A percentile compares a stretch with the other conserved stretches of the same genome.
phyloP scores from a whole-genome alignment of 345 rosid species.

The Populus pruinosa region DNA sequence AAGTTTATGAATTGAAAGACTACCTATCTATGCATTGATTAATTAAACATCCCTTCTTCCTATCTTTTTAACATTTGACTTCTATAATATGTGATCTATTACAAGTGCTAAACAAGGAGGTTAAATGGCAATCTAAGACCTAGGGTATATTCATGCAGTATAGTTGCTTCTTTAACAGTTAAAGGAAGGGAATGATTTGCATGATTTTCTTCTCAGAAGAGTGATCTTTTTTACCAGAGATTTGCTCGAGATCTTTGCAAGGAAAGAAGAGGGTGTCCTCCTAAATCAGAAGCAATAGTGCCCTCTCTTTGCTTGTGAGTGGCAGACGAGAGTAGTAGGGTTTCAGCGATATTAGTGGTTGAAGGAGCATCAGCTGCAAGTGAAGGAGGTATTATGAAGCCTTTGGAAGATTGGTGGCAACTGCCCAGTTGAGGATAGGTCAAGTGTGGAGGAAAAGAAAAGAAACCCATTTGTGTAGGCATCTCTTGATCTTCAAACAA shows the following conservation, averaged over 20 bases:
- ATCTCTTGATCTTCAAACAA: conserved; percentile 57
- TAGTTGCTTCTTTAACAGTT: conserved; percentile 2
- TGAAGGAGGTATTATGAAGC: conserved; percentile 24
- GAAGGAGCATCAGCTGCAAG: conserved; percentile 19
- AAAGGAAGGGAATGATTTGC: neutral
- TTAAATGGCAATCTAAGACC: neutral
- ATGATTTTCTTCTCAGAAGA: neutral
- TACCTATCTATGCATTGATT: neutral
- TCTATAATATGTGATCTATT: neutral
- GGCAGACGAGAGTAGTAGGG: conserved; percentile 51
- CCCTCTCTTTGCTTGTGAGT: conserved; percentile 36
- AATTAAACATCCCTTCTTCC: neutral
- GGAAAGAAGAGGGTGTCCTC: conserved; percentile 48
- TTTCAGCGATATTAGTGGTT: conserved; percentile 44
- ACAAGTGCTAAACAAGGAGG: neutral
- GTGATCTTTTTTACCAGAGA: conserved; percentile 51
- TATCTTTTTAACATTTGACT: neutral
- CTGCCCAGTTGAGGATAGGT: conserved; percentile 29
- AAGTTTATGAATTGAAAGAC: neutral
- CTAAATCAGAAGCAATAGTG: conserved; percentile 17
- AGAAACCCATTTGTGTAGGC: conserved; percentile 54
- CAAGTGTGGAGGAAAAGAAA: conserved; percentile 46
- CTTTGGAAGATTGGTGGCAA: conserved; percentile 40
- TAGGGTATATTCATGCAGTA: neutral
- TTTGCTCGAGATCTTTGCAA: conserved; percentile 56